Evolutionary conservation across 306 rosid species (phyloP).

Genomic region (Aeschynomene evenia): DNA sequence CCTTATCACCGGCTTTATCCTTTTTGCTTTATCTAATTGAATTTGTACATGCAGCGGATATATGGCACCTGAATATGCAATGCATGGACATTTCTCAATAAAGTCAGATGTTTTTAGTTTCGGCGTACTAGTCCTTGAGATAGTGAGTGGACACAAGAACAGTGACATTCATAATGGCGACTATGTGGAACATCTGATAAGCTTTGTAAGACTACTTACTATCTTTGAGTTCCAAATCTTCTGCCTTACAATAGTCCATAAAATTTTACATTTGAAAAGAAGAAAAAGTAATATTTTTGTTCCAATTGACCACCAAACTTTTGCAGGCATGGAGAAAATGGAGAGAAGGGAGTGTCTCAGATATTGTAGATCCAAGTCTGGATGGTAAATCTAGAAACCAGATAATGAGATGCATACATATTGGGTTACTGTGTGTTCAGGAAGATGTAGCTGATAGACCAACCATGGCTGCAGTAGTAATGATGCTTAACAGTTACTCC

Average conservation of each 20-base stretch:
- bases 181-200: neutral
- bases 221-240: neutral
- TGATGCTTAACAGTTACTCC: constrained; percentile 6
- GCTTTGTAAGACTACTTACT: neutral
- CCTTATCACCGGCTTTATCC: neutral
- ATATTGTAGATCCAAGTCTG: neutral
- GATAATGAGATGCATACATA: constrained; percentile 19
- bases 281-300: neutral
- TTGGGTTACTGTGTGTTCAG: neutral
- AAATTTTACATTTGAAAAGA: neutral
- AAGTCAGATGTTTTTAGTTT: neutral
- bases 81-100: neutral
- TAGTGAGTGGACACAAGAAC: neutral
- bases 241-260: neutral
- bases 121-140: constrained; percentile 3
- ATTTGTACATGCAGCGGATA: neutral
- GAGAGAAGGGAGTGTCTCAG: neutral
- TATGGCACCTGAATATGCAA: neutral
- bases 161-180: neutral
- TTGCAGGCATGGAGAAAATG: constrained; percentile 24
- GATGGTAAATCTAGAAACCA: neutral
- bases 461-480: neutral
- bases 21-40: neutral
- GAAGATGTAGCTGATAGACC: constrained; percentile 9
- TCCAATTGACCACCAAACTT: neutral